Base-by-base conservation (phyloP, 768 basidiomycete species). In the Boletus subcaerulescens region DNA sequence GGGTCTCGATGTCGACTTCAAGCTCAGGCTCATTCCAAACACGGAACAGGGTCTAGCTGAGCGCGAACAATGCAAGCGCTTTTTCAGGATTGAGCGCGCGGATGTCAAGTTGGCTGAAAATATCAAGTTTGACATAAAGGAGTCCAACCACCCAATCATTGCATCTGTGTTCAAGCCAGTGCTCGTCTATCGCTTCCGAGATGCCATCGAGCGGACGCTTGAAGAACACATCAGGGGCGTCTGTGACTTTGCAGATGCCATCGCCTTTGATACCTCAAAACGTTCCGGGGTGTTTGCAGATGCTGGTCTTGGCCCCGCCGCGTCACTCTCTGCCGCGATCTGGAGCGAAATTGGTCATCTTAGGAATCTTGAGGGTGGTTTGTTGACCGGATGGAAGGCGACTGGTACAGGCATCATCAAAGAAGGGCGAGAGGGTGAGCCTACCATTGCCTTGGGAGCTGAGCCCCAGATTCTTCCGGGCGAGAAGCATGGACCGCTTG, bases 381-480 rank as follows among this genome's bases (percentile, higher is more conserved):
- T 76, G 24, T 67, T 76, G 55, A 63, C 71, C 2, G 81, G 76
- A 0, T 79, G 79, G 77, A 71, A 64, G 24, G 80, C 81, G 4
- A 89, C 87, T 0, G 80, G 87, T 0, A 84, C 83, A 0, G 88
- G 88, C 0, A 56, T 89, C 8, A 71, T 89, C 46, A 77, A 82
- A 41, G 79, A 84, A 61, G 80, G 80, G 36, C 55, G 58, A 0
- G 54, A 56, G 15, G 68, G 63, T 3, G 66, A 69, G 38, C 72
- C 65, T 15, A 64, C 64, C 46, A 79, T 90, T 45, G 88, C 87
- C 0, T 71, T 89, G 73, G 88, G 88, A 3, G 84, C 80, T 7
- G 86, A 87, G 68, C 88, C 88, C 35, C 88, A 90, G 74, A 81
- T 90, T 32, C 67, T 90, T 29, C 70, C 79, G 26, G 84, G 86